phyloP scores from a whole-genome alignment of 805 yeast genomes.

The Millerozyma miso region DNA sequence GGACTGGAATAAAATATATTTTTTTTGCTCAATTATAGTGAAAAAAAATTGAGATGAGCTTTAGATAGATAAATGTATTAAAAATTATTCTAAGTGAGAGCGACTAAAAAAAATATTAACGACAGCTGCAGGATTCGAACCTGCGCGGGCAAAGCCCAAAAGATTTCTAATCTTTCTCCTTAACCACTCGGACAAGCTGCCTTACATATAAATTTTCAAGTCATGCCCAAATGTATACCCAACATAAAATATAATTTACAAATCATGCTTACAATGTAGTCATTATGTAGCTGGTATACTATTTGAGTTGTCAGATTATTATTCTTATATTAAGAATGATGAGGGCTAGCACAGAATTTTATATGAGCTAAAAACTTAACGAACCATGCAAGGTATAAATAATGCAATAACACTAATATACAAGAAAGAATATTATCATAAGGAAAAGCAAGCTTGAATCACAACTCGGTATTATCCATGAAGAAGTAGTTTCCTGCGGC shows the following conservation, averaged over 20 bases:
- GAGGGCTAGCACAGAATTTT: background rate
- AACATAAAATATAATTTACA: too few relatives aligned
- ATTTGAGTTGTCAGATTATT: background rate
- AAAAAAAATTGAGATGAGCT: background rate
- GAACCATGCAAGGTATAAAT: conserved; percentile 4
- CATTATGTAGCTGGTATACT: too few relatives aligned
- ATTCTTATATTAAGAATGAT: background rate
- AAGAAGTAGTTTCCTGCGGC: conserved; percentile 90
- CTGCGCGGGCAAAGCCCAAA: conserved; percentile 63
- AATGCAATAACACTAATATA: conserved; percentile 11
- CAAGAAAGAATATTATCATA: conserved; percentile 6
- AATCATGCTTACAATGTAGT: too few relatives aligned
- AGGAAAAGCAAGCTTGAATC: conserved; percentile 8
- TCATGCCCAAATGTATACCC: background rate
- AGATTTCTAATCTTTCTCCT: conserved; percentile 62
- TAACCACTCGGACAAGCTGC: conserved; percentile 60
- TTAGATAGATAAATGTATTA: background rate
- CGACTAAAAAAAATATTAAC: conserved; percentile 31
- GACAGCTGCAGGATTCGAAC: conserved; percentile 75
- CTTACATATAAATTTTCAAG: conserved; percentile 4
- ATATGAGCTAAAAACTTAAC: background rate
- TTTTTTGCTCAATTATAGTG: background rate
- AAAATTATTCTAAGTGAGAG: background rate
- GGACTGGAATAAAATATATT: background rate
- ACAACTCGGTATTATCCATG: conserved; percentile 61